Conservation (phyloP, 331 rosid species). For the Malus hybrid region DNA sequence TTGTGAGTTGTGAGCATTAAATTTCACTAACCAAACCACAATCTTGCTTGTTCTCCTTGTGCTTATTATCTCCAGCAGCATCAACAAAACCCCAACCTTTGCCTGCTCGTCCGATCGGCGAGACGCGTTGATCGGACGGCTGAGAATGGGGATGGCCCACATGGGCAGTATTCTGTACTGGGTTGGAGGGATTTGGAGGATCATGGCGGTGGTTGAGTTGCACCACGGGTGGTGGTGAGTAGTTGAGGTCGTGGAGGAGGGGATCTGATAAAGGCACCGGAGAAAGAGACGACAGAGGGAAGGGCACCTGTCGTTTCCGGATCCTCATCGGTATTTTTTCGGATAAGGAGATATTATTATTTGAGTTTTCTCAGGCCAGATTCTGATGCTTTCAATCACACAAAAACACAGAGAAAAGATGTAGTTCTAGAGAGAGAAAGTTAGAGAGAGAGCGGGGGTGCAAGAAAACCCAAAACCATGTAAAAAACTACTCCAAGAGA, state of each 20-base stretch:
- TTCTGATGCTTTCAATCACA: constrained; percentile 4
- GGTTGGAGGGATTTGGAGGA: constrained; percentile 11
- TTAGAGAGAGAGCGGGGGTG: constrained; percentile 1
- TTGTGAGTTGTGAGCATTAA: background rate
- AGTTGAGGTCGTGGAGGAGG: constrained; percentile 33
- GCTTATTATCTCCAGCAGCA: background rate
- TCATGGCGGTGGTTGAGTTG: constrained; percentile 35
- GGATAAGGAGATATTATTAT: background rate
- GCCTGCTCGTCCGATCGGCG: constrained; percentile 26
- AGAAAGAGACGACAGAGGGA: constrained; percentile 51
- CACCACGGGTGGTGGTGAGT: constrained; percentile 45
- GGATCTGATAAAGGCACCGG: constrained; percentile 72
- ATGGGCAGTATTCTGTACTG: background rate
- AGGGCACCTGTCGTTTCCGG: constrained; percentile 62
- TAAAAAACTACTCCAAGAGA: constrained; percentile 14
- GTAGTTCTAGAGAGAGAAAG: background rate
- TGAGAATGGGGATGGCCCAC: constrained; percentile 19
- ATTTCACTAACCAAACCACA: constrained; percentile 48
- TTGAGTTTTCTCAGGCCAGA: background rate
- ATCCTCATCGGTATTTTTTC: constrained; percentile 57
- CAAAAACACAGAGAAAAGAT: background rate
- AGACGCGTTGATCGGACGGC: constrained; percentile 41
- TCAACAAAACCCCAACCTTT: constrained; percentile 12
- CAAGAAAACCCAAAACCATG: constrained; percentile 12
- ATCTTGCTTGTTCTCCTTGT: constrained; percentile 10